Base-by-base conservation (phyloP, 78 protist species). In the Dictyostelium intermedium region DNA sequence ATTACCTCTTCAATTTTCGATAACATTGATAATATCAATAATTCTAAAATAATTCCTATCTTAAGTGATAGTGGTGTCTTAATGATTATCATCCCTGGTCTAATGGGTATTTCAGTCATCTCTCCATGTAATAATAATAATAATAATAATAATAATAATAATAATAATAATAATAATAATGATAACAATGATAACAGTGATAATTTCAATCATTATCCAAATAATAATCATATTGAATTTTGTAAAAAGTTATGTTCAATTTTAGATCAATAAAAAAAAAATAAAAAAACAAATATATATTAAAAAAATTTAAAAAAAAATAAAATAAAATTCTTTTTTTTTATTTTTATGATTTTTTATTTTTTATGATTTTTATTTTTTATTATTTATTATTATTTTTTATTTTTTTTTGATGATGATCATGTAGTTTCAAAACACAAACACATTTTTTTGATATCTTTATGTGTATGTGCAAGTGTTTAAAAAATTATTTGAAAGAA, bases 1-100 rank as follows among this genome's bases (percentile, higher is more conserved):
- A 56, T 56, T 4, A 56, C 66, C 5, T 30, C 23, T 30, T 39
- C 72, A 16, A 56, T 56, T 20, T 56, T 56, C 66, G 27, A 56
- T 56, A 56, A 50, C n/a, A 25, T 39, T 56, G 66, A 56, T 56
- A 56, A 56, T 20, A 56, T 56, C 20, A 56, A 56, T 34, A 23
- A 9, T 34, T 60, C 74, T 27, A 45, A 39, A 76, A 37, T 86
- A 10, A 77, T 86, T 37, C 81, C 66, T 45, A 27, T 89, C 47
- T 23, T 35, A 10, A 43, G 82, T 47, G 87, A 89, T 27, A 80
- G 87, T 80, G 94, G 94, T 50, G 50, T 89, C 41, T 35, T 89
- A 43, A 69, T 89, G 16, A n/a, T 89, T 18, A 70, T 89, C 45
- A 32, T 89, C 6, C 94, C 94, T 39, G 83, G 82, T 30, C 35